Conservation (phyloP, 352 stramenopile species). For the Globisporangium orthogonon region DNA sequence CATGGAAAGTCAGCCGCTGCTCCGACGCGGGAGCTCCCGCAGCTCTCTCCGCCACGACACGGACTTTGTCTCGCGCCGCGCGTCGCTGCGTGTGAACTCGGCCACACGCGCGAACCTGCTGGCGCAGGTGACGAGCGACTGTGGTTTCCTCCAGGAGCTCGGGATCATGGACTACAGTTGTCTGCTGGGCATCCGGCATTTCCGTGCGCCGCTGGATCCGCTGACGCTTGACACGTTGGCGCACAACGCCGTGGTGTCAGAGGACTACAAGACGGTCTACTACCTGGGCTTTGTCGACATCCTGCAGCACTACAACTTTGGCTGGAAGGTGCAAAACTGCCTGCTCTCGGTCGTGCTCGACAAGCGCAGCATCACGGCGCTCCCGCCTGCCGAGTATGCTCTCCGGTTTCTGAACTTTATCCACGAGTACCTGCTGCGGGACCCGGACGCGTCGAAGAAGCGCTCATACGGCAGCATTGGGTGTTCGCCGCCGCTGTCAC, state of each 20-base stretch:
- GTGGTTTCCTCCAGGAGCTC: constrained; percentile 77
- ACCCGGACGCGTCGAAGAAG: constrained; percentile 41
- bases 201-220: constrained; percentile 36
- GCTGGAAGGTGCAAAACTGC: constrained; percentile 82
- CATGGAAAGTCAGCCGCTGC: constrained; percentile 47
- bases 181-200: constrained; percentile 66
- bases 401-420: constrained; percentile 85
- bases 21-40: constrained; percentile 46
- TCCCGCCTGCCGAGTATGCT: constrained; percentile 78
- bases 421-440: constrained; percentile 74
- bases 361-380: constrained; percentile 71
- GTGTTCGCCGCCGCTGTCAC: constrained; percentile 15
- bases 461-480: constrained; percentile 74
- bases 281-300: constrained; percentile 86
- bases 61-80: constrained; percentile 67
- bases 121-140: constrained; percentile 79
- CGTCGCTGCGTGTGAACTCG: constrained; percentile 62
- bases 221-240: constrained; percentile 44
- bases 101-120: constrained; percentile 68
- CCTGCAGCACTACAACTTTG: constrained; percentile 80
- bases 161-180: constrained; percentile 89
- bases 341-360: constrained; percentile 62
- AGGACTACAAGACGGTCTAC: constrained; percentile 64
- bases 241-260: constrained; percentile 78
- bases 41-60: constrained; percentile 68